Percentiles rank a stretch among this genome's conserved stretches.
Conservation (phyloP, 208 protist genomes). For the Trypanosoma caninum region DNA sequence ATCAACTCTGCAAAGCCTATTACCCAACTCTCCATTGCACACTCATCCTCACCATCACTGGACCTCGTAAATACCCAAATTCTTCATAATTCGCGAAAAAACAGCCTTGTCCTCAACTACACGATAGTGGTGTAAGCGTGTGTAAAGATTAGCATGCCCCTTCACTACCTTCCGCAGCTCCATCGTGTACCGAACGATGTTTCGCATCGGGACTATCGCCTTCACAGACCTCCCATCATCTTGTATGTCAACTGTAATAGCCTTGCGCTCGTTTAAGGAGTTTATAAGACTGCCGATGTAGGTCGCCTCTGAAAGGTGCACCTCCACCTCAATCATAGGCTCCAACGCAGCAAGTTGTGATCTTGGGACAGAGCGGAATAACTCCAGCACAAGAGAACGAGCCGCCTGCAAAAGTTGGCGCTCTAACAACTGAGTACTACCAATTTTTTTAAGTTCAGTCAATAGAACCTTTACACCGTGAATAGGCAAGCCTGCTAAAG, state of each 20-base stretch:
- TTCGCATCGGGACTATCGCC: conserved; percentile 79
- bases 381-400: conserved; percentile 42
- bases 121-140: conserved; percentile 68
- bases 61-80: conserved; percentile 63
- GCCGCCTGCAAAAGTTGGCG: conserved; percentile 39
- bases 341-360: conserved; percentile 56
- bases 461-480: conserved; percentile 71
- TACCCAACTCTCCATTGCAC: not conserved
- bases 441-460: conserved; percentile 49
- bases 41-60: not conserved
- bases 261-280: conserved; percentile 76
- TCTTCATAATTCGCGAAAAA: conserved; percentile 70
- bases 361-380: conserved; percentile 35
- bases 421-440: conserved; percentile 40
- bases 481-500: conserved; percentile 65
- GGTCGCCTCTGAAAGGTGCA: conserved; percentile 68
- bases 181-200: conserved; percentile 83
- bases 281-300: conserved; percentile 76
- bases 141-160: conserved; percentile 81
- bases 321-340: conserved; percentile 88
- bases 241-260: conserved; percentile 72
- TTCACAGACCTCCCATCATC: conserved; percentile 75
- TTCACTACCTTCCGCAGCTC: conserved; percentile 84
- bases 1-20: no score
- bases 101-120: conserved; percentile 77